These are phyloP conservation scores for Suillus tomentosus DNA, from an alignment of 768 basidiomycete species.

Conservation along the genomic window DNA sequence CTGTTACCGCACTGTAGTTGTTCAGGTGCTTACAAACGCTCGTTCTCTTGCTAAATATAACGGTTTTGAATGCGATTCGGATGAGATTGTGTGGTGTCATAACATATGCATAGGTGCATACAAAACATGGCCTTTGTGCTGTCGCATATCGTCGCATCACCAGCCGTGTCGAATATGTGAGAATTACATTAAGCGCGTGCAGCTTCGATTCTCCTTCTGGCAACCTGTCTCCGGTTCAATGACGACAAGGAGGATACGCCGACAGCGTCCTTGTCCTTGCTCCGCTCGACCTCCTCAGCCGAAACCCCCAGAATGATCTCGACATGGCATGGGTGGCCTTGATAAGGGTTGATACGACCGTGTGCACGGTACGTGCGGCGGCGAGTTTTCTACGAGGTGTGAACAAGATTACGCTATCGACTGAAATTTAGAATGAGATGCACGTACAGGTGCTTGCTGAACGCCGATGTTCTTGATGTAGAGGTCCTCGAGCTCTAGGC, in stretches of 20 bases:
- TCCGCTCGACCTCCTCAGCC: constrained; percentile 86
- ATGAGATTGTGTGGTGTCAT: constrained; percentile 21
- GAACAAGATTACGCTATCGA: constrained; percentile 8
- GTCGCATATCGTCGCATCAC: constrained; percentile 22
- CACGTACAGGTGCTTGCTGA: constrained; percentile 93
- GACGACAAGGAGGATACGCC: constrained; percentile 54
- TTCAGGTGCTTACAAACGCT: not conserved
- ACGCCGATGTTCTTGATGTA: constrained; percentile 96
- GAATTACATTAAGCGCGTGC: constrained; percentile 53
- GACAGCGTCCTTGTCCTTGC: constrained; percentile 74
- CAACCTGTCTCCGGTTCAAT: constrained; percentile 84
- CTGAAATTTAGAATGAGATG: constrained; percentile 7
- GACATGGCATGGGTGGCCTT: constrained; percentile 96
- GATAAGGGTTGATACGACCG: constrained; percentile 98
- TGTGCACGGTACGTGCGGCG: constrained; percentile 99
- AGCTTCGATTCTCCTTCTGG: constrained; percentile 87
- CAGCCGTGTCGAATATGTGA: constrained; percentile 15
- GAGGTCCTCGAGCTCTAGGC: constrained; percentile 89
- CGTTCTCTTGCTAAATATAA: not conserved
- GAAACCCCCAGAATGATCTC: constrained; percentile 88
- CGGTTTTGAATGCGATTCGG: not conserved
- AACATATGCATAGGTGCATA: constrained; percentile 35
- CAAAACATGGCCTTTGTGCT: constrained; percentile 23
- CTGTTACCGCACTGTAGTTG: not conserved
- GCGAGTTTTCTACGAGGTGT: constrained; percentile 80